Evolutionary conservation across 2,329 filamentous ascomycete species (phyloP), one percentile per base, ranked within the genome.

Genomic region (Tolypocladium paradoxum): DNA sequence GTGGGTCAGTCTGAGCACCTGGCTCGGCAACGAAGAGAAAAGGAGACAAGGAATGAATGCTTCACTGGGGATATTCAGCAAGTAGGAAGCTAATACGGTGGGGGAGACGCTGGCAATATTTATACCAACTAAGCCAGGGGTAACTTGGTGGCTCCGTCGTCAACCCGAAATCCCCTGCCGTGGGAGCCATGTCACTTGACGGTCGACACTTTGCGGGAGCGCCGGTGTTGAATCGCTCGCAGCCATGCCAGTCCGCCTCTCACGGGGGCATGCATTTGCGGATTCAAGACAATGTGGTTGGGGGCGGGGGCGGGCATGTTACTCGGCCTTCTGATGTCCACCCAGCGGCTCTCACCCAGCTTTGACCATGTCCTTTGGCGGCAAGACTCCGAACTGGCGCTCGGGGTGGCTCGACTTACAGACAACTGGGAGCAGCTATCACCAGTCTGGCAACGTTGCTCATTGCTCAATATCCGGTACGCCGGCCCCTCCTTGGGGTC

Each of bases 361-460:
- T 27, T 40, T 50, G 47, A 53, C 48, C 29, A 34, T n/a, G 18
- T 49, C 48, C 24, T 40, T 29, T 33, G 24, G 45, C 38, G 20
- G 33, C 35, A 20, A 45, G 40, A 22, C n/a, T 45, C 14, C 3
- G 16, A 16, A n/a, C 27, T 6, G 8, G 24, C 24, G 40, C 14
- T 8, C 18, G n/a, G 11, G 27, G 27, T 31, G 9, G 27, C 18
- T 20, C 27, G 27, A 29, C 16, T 31, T n/a, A n/a, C 27, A 9
- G 18, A 31, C 16, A 46, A 12, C 43, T 12, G 6, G 43, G 27
- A 31, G 27, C 27, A 31, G 43, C 4, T 27, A 20, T 31, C 24
- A 4, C n/a, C 16, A 54, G 35, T 20, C 14, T 51, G 34, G 55
- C 53, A 54, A 56, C 55, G 55, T 56, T 56, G 55, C 53, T 51